These are phyloP conservation scores for Nepenthes mirabilis DNA, from an alignment of 148 eudicot genomes.

Conservation along the genomic window DNA sequence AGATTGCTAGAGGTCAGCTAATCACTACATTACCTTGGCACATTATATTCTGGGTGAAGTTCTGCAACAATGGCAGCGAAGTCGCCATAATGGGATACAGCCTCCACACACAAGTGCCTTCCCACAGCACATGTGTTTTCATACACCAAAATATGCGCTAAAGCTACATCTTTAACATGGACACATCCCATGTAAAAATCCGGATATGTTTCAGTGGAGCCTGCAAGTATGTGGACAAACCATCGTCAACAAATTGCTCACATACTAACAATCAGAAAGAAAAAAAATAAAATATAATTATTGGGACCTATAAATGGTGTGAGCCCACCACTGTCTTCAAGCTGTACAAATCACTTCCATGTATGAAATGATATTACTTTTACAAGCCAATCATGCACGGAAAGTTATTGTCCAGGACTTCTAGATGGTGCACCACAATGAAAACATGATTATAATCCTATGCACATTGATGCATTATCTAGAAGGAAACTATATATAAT, in stretches of 20 bases:
- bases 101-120: slow-evolving; percentile 84
- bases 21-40: slow-evolving; percentile 45
- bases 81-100: slow-evolving; percentile 66
- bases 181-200: slow-evolving; percentile 65
- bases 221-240: slow-evolving; percentile 10
- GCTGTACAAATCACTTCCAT: too few relatives aligned
- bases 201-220: slow-evolving; percentile 53
- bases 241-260: neutral
- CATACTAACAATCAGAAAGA: neutral
- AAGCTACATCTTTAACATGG: slow-evolving; percentile 80
- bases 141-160: slow-evolving; percentile 75
- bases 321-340: too few relatives aligned
- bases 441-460: too few relatives aligned
- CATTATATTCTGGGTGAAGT: slow-evolving; percentile 61
- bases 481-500: too few relatives aligned
- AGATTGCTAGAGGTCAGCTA: too few relatives aligned
- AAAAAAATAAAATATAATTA: too few relatives aligned
- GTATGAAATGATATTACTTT: too few relatives aligned
- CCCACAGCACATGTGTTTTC: slow-evolving; percentile 68
- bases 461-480: too few relatives aligned
- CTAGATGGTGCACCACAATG: too few relatives aligned
- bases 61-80: slow-evolving; percentile 77
- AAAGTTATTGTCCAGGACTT: too few relatives aligned
- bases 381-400: too few relatives aligned
- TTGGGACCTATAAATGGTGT: too few relatives aligned